A percentile compares a stretch with the other conserved stretches of the same genome.
phyloP scores from a whole-genome alignment of 148 eudicot genomes.

The Limonium bicolor region DNA sequence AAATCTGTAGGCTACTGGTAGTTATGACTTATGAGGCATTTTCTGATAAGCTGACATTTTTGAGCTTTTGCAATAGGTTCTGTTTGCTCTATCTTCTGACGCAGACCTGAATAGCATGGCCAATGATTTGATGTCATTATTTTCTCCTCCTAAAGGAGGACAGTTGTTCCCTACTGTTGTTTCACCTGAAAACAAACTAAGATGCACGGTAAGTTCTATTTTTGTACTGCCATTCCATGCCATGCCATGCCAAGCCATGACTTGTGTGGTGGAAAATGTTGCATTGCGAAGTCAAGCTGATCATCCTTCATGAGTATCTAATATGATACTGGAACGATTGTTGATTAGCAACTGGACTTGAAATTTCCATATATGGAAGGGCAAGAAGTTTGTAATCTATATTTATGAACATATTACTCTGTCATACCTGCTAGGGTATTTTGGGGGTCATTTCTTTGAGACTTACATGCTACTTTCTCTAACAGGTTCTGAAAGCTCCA shows the following conservation, averaged over 20 bases:
- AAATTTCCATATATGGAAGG: too few species aligned
- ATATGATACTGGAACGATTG: too few species aligned
- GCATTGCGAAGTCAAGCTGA: too few species aligned
- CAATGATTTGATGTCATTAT: conserved; percentile 38
- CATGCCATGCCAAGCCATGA: too few species aligned
- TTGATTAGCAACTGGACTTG: too few species aligned
- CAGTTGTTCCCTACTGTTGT: conserved; percentile 37
- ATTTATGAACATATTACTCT: background rate
- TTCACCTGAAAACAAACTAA: conserved; percentile 59
- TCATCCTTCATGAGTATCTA: too few species aligned
- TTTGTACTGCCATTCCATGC: background rate
- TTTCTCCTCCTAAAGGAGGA: conserved; percentile 26
- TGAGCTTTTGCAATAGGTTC: conserved; percentile 52
- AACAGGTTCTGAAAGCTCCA: conserved; percentile 84
- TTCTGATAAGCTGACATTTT: too few species aligned
- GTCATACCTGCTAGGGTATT: background rate
- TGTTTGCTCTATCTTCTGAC: conserved; percentile 65
- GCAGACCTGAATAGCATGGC: conserved; percentile 46
- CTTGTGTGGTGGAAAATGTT: too few species aligned
- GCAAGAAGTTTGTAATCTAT: too few species aligned
- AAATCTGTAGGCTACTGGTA: too few species aligned
- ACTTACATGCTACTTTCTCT: background rate
- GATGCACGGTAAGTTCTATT: conserved; percentile 54
- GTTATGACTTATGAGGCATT: too few species aligned
- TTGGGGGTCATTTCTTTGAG: background rate